Percentiles rank a stretch among this genome's conserved stretches.
These are phyloP conservation scores for Trichoderma sp. DNA, from an alignment of 2,329 filamentous ascomycete genomes.

Conservation along the genomic window DNA sequence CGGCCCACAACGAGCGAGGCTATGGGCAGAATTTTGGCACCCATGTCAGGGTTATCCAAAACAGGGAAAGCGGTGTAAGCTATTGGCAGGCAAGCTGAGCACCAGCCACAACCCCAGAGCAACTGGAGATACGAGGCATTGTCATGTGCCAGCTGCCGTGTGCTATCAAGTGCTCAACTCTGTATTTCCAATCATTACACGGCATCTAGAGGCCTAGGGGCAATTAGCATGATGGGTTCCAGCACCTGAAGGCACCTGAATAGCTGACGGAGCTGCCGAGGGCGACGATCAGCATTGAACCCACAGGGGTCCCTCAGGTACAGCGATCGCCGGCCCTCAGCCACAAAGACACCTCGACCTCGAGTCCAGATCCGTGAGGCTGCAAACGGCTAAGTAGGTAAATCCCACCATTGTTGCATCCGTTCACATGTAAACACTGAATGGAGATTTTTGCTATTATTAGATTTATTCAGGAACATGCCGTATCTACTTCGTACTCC, in stretches of 20 bases:
- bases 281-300: neutral
- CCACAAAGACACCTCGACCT: neutral
- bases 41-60: neutral
- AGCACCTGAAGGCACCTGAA: neutral
- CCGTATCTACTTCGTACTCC: neutral
- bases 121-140: too few species aligned
- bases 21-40: conserved; percentile 17
- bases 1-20: conserved; percentile 16
- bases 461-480: neutral
- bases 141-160: neutral
- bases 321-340: neutral
- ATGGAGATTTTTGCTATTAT: neutral
- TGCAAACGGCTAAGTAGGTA: neutral
- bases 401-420: neutral
- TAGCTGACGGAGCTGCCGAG: neutral
- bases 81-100: neutral
- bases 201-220: neutral
- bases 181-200: neutral
- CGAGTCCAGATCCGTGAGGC: neutral
- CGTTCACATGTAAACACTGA: neutral
- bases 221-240: neutral
- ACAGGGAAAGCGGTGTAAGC: conserved; percentile 17
- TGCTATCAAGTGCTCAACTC: neutral
- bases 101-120: neutral
- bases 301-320: neutral